These are phyloP conservation scores for Prunus campanulata DNA, from an alignment of 306 rosid genomes.

Conservation along the genomic window DNA sequence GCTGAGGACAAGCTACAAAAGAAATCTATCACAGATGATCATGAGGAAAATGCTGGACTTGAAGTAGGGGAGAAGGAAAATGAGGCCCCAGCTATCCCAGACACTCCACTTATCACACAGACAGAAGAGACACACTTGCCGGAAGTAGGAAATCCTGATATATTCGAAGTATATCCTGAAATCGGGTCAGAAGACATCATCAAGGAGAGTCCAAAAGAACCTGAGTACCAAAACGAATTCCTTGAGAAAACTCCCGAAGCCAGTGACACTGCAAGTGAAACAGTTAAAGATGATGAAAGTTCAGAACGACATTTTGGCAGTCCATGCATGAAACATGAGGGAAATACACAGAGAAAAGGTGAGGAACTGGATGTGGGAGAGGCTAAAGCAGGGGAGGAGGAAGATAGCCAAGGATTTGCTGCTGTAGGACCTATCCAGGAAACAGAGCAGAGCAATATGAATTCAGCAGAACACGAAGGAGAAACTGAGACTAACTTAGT, in stretches of 20 bases:
- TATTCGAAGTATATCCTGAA: constrained; percentile 7
- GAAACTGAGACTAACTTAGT: constrained; percentile 10
- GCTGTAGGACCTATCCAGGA: neutral
- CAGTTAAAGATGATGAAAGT: neutral
- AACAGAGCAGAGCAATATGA: constrained; percentile 13
- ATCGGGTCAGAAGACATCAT: neutral
- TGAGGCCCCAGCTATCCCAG: neutral
- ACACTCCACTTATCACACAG: neutral
- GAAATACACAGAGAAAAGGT: neutral
- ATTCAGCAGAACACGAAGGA: neutral
- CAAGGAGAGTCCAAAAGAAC: constrained; percentile 19
- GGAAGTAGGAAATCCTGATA: constrained; percentile 9
- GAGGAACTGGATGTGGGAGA: constrained; percentile 12
- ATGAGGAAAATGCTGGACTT: neutral
- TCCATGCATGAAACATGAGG: neutral
- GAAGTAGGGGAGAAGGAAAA: neutral
- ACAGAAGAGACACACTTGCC: constrained; percentile 1
- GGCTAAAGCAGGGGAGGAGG: constrained; percentile 6
- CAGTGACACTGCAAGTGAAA: neutral
- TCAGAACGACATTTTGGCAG: neutral
- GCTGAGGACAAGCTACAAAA: neutral
- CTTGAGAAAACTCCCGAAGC: neutral
- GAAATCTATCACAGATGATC: neutral
- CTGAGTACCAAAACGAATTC: neutral
- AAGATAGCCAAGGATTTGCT: constrained; percentile 5